Base-by-base conservation (phyloP, 1,284 basidiomycete genomes). In the Tilletia walkeri region DNA sequence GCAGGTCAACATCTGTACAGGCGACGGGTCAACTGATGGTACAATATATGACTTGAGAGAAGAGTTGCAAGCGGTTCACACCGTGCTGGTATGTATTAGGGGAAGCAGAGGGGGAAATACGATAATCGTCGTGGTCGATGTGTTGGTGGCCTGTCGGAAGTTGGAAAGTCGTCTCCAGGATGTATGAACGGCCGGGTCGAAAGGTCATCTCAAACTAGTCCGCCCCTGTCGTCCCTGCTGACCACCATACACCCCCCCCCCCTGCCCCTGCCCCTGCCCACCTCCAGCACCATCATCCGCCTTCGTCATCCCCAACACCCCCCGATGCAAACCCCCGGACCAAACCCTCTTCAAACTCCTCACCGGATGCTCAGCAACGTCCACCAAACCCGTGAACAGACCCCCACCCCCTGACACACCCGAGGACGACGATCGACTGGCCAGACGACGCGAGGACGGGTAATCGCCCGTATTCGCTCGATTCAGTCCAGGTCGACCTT, bases 291-390 rank as follows among this genome's bases (percentile, higher is more conserved):
- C 76, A 61, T 77, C 76, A 14, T 75, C 71, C 9, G 76, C 75
- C 24, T 72, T 47, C 9, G 74, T 75, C 56, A 77, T 63, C 24
- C 74, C 76, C 16, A 78, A 65, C 5, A 75, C 77, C 41, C 77
- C 75, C 24, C 77, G 67, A 1, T 71, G 69, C n/a, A 78, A 53
- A 2, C 77, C 77, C 0, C 77, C 75, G 2, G 68, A 70, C 75
- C 77, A 78, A 7, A 78, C 77, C 20, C 77, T 45, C 69, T 78
- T 78, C 50, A 78, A 63, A 49, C 73, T 75, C 12, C 75, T 66
- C 36, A 78, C 75, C 4, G 76, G 76, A 69, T 76, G 74, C 65
- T 78, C 76, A 49, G 76, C 76, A 16, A 72, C 76, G 67, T 76
- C 76, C 18, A 76, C 76, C 20, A 77, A 24, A 16, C 70, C 71